phyloP scores from a whole-genome alignment of 2,329 filamentous ascomycete genomes.

The Ophiocordyceps camponoti-leonardi region DNA sequence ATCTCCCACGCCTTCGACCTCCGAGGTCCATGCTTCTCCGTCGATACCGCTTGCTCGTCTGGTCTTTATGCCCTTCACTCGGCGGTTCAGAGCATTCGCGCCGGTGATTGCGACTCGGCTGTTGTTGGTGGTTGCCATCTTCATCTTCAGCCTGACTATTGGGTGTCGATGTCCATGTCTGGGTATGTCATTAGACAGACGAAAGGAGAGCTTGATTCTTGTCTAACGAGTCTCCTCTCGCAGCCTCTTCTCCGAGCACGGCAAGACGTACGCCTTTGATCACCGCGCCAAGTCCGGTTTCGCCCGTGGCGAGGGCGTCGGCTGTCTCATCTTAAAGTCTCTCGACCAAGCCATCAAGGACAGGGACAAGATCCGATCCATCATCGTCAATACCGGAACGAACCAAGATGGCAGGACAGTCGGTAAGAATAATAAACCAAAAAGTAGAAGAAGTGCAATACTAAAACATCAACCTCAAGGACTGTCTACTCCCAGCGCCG shows the following conservation, averaged over 20 bases:
- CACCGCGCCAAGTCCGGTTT: slow-evolving; percentile 27
- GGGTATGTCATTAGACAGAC: slow-evolving; percentile 7
- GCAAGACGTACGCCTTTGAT: slow-evolving; percentile 27
- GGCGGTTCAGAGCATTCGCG: slow-evolving; percentile 29
- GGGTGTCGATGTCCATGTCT: slow-evolving; percentile 13
- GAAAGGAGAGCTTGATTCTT: not conserved
- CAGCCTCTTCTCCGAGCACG: slow-evolving; percentile 27
- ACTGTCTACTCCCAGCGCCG: slow-evolving; percentile 36
- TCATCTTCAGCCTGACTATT: slow-evolving; percentile 25
- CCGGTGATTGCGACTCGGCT: slow-evolving; percentile 26
- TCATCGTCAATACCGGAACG: slow-evolving; percentile 30
- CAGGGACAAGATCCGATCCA: slow-evolving; percentile 33
- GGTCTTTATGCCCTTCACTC: slow-evolving; percentile 30
- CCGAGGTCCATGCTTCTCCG: slow-evolving; percentile 31
- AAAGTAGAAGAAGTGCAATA: no score
- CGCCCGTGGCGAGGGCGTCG: slow-evolving; percentile 41
- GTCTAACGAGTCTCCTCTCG: no score
- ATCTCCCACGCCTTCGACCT: slow-evolving; percentile 39
- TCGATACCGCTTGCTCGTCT: slow-evolving; percentile 35
- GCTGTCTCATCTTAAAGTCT: slow-evolving; percentile 36
- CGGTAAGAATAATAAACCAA: slow-evolving; percentile 4
- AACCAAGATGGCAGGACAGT: slow-evolving; percentile 37
- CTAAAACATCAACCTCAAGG: slow-evolving; percentile 16
- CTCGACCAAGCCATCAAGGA: slow-evolving; percentile 35
- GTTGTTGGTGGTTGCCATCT: slow-evolving; percentile 30